Evolutionary conservation across 176 grass and related monocot genomes (phyloP), one percentile per base, ranked within the genome.

Genomic region (Themeda triandra): DNA sequence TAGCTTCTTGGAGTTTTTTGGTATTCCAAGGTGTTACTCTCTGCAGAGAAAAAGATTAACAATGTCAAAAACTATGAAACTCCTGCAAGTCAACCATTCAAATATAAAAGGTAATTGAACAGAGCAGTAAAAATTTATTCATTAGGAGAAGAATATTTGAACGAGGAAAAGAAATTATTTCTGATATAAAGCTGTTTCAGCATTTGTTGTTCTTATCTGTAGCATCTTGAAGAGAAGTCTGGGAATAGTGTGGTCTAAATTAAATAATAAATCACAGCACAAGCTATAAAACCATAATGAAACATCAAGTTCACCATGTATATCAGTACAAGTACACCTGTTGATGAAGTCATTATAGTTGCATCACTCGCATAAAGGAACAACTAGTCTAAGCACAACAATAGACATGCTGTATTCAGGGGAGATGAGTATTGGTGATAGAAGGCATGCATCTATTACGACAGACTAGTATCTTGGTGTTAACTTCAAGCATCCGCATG

Each of bases 1-100:
- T 60, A 86, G 95, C 85, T 67, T 82, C 64, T 53, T 88, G 88
- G 58, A 98, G 85, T 36, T 79, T 87, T 63, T 93, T 95, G 29
- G 82, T 71, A 92, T 95, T 98, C 91, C 89, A 98, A 14, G 87
- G 76, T 25, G 95, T 98, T 56, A 98, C 92, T 92, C 90, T 90
- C 95, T 98, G 85, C 11, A 4, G 14, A 75, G 9, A 29, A 84
- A 86, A 74, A 37, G 3, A 80, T 32, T 78, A 53, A 77, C 25
- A 76, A 62, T 41, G 48, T 32, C 30, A 37, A 78, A 48, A 10
- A 67, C 18, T 41, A 66, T 37, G 44, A 63, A 59, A 90, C 65
- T 53, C 19, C 25, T 63, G 6, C 33, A 54, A 73, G 77, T 21
- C 15, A 35, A 79, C 19, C 27, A 81, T 36, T 31, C 8, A 2